These are phyloP conservation scores for Ogataea kodamae DNA, from an alignment of 805 yeast genomes.

Conservation along the genomic window DNA sequence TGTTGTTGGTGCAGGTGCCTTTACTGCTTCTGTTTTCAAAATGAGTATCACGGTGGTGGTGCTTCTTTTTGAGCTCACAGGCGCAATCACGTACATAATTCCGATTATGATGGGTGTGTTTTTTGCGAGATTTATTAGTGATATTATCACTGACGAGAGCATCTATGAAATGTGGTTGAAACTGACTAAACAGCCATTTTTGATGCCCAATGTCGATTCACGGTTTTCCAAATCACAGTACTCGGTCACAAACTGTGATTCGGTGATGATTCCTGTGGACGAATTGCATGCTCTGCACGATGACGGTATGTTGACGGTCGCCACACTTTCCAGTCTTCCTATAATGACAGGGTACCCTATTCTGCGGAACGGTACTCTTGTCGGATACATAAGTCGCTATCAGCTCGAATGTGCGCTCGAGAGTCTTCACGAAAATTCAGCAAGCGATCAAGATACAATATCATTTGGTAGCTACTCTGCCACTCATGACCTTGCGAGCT, in stretches of 20 bases:
- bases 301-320: conserved; percentile 28
- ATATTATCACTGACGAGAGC: conserved; percentile 53
- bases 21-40: conserved; percentile 75
- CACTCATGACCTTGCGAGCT: conserved; percentile 14
- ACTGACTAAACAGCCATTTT: conserved; percentile 38
- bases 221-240: conserved; percentile 31
- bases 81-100: conserved; percentile 77
- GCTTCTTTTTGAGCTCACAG: conserved; percentile 77
- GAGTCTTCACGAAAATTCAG: conserved; percentile 8
- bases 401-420: conserved; percentile 34
- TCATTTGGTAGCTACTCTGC: conserved; percentile 9
- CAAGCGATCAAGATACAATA: conserved; percentile 18
- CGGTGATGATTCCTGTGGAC: conserved; percentile 34
- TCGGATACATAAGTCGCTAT: conserved; percentile 42
- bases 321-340: conserved; percentile 28
- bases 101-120: conserved; percentile 86
- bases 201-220: conserved; percentile 38
- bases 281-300: conserved; percentile 32
- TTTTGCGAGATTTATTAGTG: conserved; percentile 69
- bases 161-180: conserved; percentile 62
- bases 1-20: conserved; percentile 83
- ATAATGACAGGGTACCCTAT: conserved; percentile 41
- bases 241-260: conserved; percentile 35
- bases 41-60: conserved; percentile 79
- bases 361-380: conserved; percentile 34